Base-by-base conservation (phyloP, 371 early-diverging fungal genomes). In the Mortierella sp. region DNA sequence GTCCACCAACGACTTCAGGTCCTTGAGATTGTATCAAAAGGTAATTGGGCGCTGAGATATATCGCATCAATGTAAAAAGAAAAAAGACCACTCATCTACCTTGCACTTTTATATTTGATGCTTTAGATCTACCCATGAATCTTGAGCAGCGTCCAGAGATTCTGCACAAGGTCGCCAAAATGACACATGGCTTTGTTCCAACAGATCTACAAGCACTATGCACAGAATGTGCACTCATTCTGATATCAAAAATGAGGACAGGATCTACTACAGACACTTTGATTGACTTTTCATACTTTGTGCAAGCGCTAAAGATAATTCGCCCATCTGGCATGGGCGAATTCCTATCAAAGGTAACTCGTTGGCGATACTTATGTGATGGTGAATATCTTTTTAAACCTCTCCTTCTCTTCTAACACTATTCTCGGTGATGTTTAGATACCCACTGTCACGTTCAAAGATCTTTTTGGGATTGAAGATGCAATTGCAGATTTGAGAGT, bases 161-260 rank as follows among this genome's bases (percentile, higher is more conserved):
- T 61, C 83, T 99, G 35, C 89, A 88, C 66, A 86, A 92, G 73
- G 90, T 99, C 29, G 94, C 99, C 4, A 86, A 93, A 59, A 93
- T 93, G 65, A 97, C 98, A 0, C 99, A 99, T 86, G 99, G 99
- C 9, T 95, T 90, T 80, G 92, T 91, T 0, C 89, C 94, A 0
- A 89, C 93, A 23, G 95, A 95, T 77, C 78, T 95, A 32, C 90
- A 91, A 70, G 88, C 86, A 40, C 65, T 94, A 26, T 92, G 92
- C 60, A 74, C 87, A 31, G 87, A 90, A 45, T 86, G 85, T 3
- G 86, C 86, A 1, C 63, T 91, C 26, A 55, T 65, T 17, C 64
- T 88, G 17, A 83, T 91, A 0, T 82, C 85, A 34, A 75, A 83
- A 31, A 73, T 82, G 57, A 57, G 64, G 0, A 17, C 32, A 13